phyloP scores from a whole-genome alignment of 345 rosid genomes.

The Balakata baccata region DNA sequence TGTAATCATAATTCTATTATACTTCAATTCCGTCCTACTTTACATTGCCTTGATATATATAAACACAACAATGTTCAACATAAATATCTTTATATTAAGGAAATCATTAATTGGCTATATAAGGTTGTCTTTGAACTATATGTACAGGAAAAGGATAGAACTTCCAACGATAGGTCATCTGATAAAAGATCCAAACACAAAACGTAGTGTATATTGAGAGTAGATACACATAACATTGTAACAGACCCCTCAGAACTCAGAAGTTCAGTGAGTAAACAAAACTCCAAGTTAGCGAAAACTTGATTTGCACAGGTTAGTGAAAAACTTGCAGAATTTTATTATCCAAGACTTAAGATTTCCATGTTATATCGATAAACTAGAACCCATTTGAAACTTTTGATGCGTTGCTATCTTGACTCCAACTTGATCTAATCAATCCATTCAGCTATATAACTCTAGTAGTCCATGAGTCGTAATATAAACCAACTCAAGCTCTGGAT shows the following conservation, averaged over 20 bases:
- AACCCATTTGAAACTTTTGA: conserved; percentile 25
- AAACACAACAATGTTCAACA: neutral
- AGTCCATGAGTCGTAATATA: conserved; percentile 27
- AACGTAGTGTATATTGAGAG: neutral
- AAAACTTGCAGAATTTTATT: neutral
- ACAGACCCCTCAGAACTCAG: neutral
- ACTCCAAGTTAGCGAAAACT: neutral
- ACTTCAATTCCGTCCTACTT: neutral
- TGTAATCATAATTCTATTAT: neutral
- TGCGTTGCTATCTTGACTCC: conserved; percentile 33
- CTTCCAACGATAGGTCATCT: neutral
- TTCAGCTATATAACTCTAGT: conserved; percentile 31
- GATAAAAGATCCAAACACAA: neutral
- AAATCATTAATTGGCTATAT: neutral
- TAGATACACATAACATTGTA: neutral
- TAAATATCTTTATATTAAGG: neutral
- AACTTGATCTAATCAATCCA: conserved; percentile 37
- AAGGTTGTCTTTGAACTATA: neutral
- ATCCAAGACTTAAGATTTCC: neutral
- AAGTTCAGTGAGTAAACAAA: neutral
- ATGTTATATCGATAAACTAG: neutral
- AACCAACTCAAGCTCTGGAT: conserved; percentile 32
- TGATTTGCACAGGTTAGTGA: neutral
- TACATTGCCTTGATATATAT: neutral
- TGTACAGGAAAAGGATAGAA: neutral